A percentile compares a stretch with the other conserved stretches of the same genome.
Conservation (phyloP, 441 rosid species). For the Eruca vesicaria region DNA sequence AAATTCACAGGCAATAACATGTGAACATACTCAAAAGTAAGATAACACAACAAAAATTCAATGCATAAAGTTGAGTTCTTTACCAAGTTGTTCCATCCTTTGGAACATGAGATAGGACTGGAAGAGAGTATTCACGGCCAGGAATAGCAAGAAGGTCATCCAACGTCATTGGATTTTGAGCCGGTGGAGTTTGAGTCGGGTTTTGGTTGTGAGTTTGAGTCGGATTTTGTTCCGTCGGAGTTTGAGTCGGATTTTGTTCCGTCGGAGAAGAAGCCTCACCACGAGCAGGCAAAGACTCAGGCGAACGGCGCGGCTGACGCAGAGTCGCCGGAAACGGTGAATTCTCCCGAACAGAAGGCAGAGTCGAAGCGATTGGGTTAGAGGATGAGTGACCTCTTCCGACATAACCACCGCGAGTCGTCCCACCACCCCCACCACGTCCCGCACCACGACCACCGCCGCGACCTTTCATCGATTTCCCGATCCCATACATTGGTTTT, state of each 20-base stretch:
- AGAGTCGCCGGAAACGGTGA: not conserved
- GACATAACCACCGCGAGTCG: not conserved
- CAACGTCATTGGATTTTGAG: not conserved
- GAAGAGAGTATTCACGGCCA: not conserved
- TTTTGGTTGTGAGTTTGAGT: not conserved
- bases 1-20: no score
- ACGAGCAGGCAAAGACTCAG: not conserved
- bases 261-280: not conserved
- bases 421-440: not conserved
- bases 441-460: not conserved
- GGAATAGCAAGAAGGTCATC: not conserved
- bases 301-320: not conserved
- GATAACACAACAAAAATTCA: not conserved
- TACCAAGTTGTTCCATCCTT: not conserved
- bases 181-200: not conserved
- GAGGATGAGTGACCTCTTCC: not conserved
- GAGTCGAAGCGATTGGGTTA: not conserved
- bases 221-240: not conserved
- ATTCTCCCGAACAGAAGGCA: no score
- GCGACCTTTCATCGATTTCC: not conserved
- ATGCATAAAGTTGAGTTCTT: not conserved
- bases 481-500: not conserved
- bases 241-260: not conserved
- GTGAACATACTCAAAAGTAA: no score
- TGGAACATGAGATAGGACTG: not conserved